Percentiles rank a stretch among this genome's conserved stretches.
Evolutionary conservation across 129 eudicot species (phyloP).

Genomic region (Flaveria bidentis): DNA sequence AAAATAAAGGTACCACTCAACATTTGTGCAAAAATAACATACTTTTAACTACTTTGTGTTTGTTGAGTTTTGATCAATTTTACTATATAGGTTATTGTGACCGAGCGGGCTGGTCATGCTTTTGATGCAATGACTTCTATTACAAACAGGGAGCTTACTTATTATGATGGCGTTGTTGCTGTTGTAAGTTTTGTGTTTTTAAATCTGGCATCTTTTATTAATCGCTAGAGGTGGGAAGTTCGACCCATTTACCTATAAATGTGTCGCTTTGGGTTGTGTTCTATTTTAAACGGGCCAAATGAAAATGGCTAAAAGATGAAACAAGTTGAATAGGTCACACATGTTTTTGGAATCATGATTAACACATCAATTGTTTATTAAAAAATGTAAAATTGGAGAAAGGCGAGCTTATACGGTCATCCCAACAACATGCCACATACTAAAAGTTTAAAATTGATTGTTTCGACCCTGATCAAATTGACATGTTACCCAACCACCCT

Average conservation of each 20-base stretch:
- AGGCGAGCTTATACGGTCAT: background rate
- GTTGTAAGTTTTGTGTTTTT: constrained; percentile 56
- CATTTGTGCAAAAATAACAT: background rate
- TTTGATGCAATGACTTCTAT: constrained; percentile 67
- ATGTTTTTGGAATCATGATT: background rate
- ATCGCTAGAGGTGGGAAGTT: background rate
- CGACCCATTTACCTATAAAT: background rate
- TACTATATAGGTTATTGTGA: constrained; percentile 58
- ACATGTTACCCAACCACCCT: background rate
- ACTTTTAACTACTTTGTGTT: background rate
- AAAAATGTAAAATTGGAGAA: background rate
- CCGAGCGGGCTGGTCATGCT: constrained; percentile 86
- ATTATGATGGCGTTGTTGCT: constrained; percentile 74
- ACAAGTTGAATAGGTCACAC: background rate
- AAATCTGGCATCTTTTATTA: background rate
- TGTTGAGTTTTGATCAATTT: constrained; percentile 1
- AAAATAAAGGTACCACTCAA: constrained; percentile 58
- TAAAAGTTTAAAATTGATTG: background rate
- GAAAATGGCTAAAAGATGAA: background rate
- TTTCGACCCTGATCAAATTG: background rate
- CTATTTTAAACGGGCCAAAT: background rate
- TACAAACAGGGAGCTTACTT: constrained; percentile 55
- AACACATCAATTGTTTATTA: background rate
- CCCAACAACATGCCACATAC: background rate
- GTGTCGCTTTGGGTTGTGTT: background rate